Conservation (phyloP, 164 flowering plant genomes). For the Dillenia turbinata region DNA sequence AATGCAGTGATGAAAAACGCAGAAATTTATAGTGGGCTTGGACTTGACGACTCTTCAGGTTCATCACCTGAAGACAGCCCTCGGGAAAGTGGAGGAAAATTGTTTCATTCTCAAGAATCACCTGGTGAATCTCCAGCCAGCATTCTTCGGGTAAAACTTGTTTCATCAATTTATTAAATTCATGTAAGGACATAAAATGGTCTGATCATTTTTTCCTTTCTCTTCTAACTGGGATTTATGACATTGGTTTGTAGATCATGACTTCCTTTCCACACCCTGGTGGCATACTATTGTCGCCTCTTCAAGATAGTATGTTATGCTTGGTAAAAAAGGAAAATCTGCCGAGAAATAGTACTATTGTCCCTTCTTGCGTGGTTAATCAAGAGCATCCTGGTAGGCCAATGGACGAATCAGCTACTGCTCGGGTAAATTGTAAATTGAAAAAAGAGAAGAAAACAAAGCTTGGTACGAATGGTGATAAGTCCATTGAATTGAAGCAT, state of each 20-base stretch:
- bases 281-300: conserved; percentile 58
- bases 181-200: no score
- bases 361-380: conserved; percentile 8
- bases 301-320: conserved; percentile 41
- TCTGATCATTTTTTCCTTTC: no score
- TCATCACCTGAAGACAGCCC: conserved; percentile 35
- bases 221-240: no score
- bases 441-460: conserved; percentile 29
- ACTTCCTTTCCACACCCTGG: conserved; percentile 46
- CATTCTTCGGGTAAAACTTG: conserved; percentile 56
- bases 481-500: conserved; percentile 16
- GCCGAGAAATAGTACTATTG: conserved; percentile 13
- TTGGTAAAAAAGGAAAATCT: conserved; percentile 27
- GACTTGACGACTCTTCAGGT: conserved; percentile 69
- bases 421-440: conserved; percentile 15
- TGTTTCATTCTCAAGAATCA: conserved; percentile 22
- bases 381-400: conserved; percentile 7
- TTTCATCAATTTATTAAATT: not conserved
- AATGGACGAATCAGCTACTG: conserved; percentile 2
- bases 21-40: conserved; percentile 61
- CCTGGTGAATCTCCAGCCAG: conserved; percentile 44
- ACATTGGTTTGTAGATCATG: conserved; percentile 45
- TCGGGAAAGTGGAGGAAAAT: conserved; percentile 30
- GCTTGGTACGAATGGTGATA: conserved; percentile 17
- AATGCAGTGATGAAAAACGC: conserved; percentile 21